Evolutionary conservation across 2,329 filamentous ascomycete genomes (phyloP).

Genomic region (Fusarium torreyae): DNA sequence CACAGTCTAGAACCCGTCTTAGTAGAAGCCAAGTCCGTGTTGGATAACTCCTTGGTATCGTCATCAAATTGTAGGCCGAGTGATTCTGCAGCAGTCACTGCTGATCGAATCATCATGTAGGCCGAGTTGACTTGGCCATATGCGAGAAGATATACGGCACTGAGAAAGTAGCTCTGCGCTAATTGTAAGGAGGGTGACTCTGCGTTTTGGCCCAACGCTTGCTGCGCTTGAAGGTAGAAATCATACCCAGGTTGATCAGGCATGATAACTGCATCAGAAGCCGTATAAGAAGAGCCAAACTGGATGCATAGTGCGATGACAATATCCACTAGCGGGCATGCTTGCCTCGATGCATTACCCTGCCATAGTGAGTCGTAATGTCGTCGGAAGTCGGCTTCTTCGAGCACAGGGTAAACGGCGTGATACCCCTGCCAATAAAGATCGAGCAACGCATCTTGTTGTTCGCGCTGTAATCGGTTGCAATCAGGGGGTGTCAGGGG

Average conservation of each 20-base stretch:
- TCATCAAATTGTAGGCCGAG: slow-evolving; percentile 38
- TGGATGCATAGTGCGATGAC: slow-evolving; percentile 68
- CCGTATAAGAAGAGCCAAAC: slow-evolving; percentile 54
- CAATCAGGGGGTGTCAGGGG: background rate
- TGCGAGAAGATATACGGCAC: slow-evolving; percentile 58
- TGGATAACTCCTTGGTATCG: background rate
- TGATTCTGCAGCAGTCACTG: slow-evolving; percentile 34
- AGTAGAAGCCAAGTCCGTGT: background rate
- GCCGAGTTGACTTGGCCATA: slow-evolving; percentile 38
- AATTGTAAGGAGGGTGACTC: slow-evolving; percentile 63
- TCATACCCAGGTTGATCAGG: slow-evolving; percentile 59
- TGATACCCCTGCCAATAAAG: slow-evolving; percentile 66
- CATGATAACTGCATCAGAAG: slow-evolving; percentile 48
- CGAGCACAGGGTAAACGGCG: slow-evolving; percentile 56
- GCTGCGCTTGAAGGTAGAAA: slow-evolving; percentile 62
- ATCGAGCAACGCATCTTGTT: slow-evolving; percentile 64
- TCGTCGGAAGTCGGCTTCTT: slow-evolving; percentile 43
- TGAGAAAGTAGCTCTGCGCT: slow-evolving; percentile 64
- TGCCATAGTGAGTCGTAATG: slow-evolving; percentile 48
- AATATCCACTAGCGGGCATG: slow-evolving; percentile 67
- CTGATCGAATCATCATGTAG: slow-evolving; percentile 36
- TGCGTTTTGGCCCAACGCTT: slow-evolving; percentile 57
- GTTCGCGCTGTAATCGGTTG: slow-evolving; percentile 52
- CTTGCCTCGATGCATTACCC: slow-evolving; percentile 50
- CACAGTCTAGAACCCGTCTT: slow-evolving; percentile 27